Evolutionary conservation across 148 eudicot species (phyloP).

Genomic region (Rhododendron griersonianum): DNA sequence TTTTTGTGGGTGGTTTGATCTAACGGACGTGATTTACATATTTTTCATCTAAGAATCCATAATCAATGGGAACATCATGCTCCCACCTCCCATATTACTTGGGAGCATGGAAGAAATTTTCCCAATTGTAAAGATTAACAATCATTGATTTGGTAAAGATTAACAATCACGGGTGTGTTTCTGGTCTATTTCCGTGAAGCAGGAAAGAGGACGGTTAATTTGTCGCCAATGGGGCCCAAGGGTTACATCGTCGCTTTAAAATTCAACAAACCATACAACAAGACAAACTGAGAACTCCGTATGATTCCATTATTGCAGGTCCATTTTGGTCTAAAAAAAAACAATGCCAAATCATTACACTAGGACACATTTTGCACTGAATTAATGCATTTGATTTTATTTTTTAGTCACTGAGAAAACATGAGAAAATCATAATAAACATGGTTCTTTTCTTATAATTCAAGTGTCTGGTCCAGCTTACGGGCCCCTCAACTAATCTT

Average conservation of each 20-base stretch:
- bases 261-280: neutral
- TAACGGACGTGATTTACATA: no score
- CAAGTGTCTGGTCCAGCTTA: no score
- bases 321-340: neutral
- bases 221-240: no score
- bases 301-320: neutral
- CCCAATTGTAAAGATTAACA: no score
- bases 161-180: neutral
- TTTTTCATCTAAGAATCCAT: no score
- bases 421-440: no score
- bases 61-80: no score
- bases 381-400: neutral
- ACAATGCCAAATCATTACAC: neutral
- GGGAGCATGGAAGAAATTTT: no score
- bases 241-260: neutral
- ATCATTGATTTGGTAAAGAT: no score
- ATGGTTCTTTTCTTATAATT: no score
- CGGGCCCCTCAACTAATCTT: neutral
- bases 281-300: neutral
- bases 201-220: neutral
- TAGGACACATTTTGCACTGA: neutral
- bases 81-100: no score
- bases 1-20: no score
- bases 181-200: neutral
- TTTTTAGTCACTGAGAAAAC: neutral